phyloP scores from a whole-genome alignment of 2,329 filamentous ascomycete species.

The Colletotrichum liaoningense region DNA sequence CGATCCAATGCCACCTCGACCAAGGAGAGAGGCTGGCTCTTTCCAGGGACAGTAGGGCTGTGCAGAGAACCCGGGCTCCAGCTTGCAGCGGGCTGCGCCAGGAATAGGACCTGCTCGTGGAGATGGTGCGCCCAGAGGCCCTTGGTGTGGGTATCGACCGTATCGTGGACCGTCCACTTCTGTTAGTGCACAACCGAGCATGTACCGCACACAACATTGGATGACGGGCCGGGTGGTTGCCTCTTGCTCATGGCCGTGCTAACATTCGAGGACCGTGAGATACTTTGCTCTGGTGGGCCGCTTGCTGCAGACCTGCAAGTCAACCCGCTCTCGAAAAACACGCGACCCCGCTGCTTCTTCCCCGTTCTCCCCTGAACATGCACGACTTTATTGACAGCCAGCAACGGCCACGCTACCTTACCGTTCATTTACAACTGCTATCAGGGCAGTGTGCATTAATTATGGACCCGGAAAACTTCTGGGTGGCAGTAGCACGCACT shows the following conservation, averaged over 20 bases:
- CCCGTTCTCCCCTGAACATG: conserved; percentile 15
- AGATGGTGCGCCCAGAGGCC: not conserved
- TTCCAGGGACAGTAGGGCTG: conserved; percentile 35
- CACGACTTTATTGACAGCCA: conserved; percentile 23
- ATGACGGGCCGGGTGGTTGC: not conserved
- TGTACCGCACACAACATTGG: not conserved
- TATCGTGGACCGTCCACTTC: not conserved
- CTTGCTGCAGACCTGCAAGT: conserved; percentile 18
- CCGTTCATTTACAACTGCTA: not conserved
- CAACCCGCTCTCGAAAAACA: conserved; percentile 12
- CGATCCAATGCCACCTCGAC: conserved; percentile 24
- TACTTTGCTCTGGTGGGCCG: not conserved
- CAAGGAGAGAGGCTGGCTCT: conserved; percentile 9
- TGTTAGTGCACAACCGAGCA: conserved; percentile 7
- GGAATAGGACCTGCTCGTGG: conserved; percentile 29
- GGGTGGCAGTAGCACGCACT: not conserved
- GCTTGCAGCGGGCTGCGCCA: conserved; percentile 26
- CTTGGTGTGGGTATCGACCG: not conserved
- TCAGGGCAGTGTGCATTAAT: not conserved
- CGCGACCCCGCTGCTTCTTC: conserved; percentile 14
- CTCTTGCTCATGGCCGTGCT: not conserved
- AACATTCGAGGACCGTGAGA: not conserved
- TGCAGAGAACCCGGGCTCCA: conserved; percentile 27
- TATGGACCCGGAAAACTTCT: not conserved
- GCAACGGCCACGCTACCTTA: not conserved